Evolutionary conservation across 2,329 filamentous ascomycete genomes (phyloP).

Genomic region (Fusarium mexicanum): DNA sequence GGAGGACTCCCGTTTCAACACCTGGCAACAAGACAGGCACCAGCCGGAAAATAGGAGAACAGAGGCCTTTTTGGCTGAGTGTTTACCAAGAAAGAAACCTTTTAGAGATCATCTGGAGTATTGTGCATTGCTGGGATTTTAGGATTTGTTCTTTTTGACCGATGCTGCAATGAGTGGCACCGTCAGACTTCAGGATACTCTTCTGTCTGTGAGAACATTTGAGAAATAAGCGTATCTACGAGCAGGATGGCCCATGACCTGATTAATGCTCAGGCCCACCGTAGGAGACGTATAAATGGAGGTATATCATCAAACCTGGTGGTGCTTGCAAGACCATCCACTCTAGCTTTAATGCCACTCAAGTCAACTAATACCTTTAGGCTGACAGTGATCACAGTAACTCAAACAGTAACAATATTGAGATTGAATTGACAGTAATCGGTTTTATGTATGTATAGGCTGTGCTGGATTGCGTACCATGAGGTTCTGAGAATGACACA

Average conservation of each 20-base stretch:
- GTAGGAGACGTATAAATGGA: neutral
- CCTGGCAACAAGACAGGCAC: neutral
- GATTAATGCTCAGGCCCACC: neutral
- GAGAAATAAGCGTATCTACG: neutral
- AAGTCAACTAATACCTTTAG: neutral
- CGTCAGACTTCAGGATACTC: neutral
- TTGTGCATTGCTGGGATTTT: neutral
- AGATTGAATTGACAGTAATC: neutral
- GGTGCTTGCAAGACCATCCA: neutral
- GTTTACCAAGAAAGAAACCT: neutral
- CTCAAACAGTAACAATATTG: neutral
- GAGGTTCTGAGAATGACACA: neutral
- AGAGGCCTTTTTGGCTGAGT: neutral
- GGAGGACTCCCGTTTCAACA: slow-evolving; percentile 19
- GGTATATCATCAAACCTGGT: neutral
- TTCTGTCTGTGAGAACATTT: neutral
- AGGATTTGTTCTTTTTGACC: neutral
- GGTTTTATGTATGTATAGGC: no score
- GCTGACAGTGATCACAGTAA: neutral
- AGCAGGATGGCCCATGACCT: neutral
- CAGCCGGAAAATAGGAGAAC: neutral
- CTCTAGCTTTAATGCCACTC: neutral
- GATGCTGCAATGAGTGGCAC: neutral
- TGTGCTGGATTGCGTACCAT: neutral
- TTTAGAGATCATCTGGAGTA: neutral